phyloP scores from a whole-genome alignment of 352 stramenopile species.

The Phytopythium chamaehyphon region DNA sequence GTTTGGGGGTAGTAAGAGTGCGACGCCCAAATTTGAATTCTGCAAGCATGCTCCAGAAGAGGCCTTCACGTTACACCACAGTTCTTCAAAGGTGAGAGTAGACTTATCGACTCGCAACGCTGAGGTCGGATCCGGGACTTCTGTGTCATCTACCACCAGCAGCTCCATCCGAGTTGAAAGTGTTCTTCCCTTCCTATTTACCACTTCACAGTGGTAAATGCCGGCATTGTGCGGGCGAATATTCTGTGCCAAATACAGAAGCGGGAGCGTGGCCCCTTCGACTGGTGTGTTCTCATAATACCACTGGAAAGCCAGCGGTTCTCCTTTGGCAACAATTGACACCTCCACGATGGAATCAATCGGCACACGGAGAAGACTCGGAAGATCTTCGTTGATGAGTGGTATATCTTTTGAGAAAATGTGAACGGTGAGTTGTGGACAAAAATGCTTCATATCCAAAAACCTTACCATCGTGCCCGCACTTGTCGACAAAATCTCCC shows the following conservation, averaged over 20 bases:
- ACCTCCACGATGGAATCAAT: constrained; percentile 55
- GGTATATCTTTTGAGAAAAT: constrained; percentile 19
- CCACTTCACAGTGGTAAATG: constrained; percentile 50
- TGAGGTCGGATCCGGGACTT: constrained; percentile 29
- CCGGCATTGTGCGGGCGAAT: constrained; percentile 57
- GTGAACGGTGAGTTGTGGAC: not conserved
- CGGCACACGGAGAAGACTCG: constrained; percentile 18
- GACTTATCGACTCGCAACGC: constrained; percentile 37
- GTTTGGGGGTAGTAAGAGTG: constrained; percentile 43
- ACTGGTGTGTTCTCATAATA: constrained; percentile 28
- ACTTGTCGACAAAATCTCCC: constrained; percentile 51
- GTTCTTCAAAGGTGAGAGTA: constrained; percentile 4
- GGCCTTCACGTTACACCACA: constrained; percentile 30
- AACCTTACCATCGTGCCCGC: constrained; percentile 49
- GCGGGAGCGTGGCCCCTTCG: constrained; percentile 33
- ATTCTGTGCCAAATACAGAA: constrained; percentile 47
- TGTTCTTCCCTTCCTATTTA: constrained; percentile 42
- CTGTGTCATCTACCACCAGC: constrained; percentile 40
- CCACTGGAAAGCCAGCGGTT: constrained; percentile 73
- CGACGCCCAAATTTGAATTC: constrained; percentile 15
- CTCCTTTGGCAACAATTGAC: constrained; percentile 45
- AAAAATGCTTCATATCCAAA: too few species aligned
- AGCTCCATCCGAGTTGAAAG: constrained; percentile 29
- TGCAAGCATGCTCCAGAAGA: constrained; percentile 31
- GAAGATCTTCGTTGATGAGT: constrained; percentile 43